Base-by-base conservation (phyloP, 169 alveolate species). In the Plasmodium billcollinsi region DNA sequence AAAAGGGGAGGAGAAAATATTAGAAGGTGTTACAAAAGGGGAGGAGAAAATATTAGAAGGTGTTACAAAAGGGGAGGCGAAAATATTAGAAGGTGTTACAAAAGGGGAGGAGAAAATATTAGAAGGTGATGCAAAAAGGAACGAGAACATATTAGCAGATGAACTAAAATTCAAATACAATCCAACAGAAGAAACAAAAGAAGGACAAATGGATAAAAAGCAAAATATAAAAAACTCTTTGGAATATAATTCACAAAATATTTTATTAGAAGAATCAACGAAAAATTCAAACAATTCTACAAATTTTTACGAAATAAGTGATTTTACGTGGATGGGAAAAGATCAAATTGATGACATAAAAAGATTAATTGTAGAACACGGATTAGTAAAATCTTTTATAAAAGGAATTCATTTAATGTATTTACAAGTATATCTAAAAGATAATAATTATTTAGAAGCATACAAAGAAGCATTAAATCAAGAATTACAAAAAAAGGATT, bases 341-440 rank as follows among this genome's bases (percentile, higher is more conserved):
- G 71, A 83, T 18, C 91, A 83, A 83, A 83, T 83, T 56, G 26
- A 70, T 50, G 26, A 63, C 74, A 70, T 83, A 49, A 83, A 83
- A 73, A 18, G 29, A 15, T 29, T 83, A 58, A 83, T 83, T n/a
- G 74, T 70, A 49, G 39, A 83, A 18, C 85, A 83, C 39, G 66
- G 54, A 18, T 73, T 83, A 69, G 91, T 83, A 12, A 65, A 45
- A 33, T 47, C 2, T 29, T 83, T 83, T 63, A 70, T 83, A 70
- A 69, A 71, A 29, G 91, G 91, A 58, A 50, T 69, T 45, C 69
- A 83, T 54, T 39, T 83, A 33, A 83, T 83, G 74, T 49, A 83
- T 12, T 63, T 70, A 49, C 24, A 83, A 54, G 71, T 63, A 15
- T 83, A 15, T 73, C 20, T 83, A 21, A 56, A 73, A 70, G 62